Evolutionary conservation across 1,284 basidiomycete species (phyloP), one percentile per base, ranked within the genome.

Genomic region (Ceratobasidium theobromae): DNA sequence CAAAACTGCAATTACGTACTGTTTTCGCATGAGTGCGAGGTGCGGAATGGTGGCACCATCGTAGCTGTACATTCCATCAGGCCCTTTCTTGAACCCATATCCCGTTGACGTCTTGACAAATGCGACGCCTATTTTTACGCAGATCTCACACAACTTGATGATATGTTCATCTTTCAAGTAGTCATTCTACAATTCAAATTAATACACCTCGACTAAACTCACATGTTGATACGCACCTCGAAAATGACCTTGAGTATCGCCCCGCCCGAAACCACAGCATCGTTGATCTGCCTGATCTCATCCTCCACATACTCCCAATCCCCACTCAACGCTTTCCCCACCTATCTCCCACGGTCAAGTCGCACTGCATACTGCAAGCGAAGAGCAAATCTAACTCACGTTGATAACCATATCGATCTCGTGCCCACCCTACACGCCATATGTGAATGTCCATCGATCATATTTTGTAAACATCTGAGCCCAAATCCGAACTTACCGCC

Each of bases 351-450:
- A 16, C 3, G 18, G 27, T 64, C 16, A 30, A 43, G 38, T 18
- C 49, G 30, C 9, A 53, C 23, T 27, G 23, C 45, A 48, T 16
- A 21, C 38, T 27, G n/a, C 28, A 25, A 30, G n/a, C 6, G n/a
- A 23, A 23, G 9, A 30, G 30, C 58, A 27, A 28, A 16, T 25
- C 25, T 38, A 3, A 32, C 60, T 49, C 14, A 53, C 65, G 38
- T 72, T 72, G 25, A 71, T 70, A 3, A 72, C 71, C 69, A 71
- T 70, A 55, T 72, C 71, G 32, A 72, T 70, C 64, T 72, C 71
- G 23, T 69, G 40, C n/a, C 68, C 69, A 32, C 70, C 71, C 60
- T 62, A 51, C 32, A 28, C 5, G n/a, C n/a, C n/a, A 43, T 18
- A 43, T 38, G 18, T 21, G 18, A 8, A 45, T 21, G 18, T 6